Evolutionary conservation across 495 filamentous ascomycete genomes (phyloP).

Genomic region (Xylaria telfairii): DNA sequence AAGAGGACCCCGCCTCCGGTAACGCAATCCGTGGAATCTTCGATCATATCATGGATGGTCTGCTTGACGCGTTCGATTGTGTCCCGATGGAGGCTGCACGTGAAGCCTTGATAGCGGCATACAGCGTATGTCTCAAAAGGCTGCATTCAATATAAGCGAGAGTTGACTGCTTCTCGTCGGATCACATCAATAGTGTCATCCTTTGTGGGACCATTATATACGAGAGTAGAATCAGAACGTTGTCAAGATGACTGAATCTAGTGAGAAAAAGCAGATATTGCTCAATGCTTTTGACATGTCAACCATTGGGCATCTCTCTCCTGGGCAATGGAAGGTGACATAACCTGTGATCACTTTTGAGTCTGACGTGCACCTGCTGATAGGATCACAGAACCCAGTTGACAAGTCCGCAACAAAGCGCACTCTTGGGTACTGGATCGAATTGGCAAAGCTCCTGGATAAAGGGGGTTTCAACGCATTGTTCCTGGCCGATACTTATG

Average conservation of each 20-base stretch:
- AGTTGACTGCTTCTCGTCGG: background rate
- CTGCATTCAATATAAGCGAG: background rate
- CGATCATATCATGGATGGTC: background rate
- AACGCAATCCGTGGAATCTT: background rate
- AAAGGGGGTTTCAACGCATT: constrained; percentile 63
- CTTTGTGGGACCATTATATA: background rate
- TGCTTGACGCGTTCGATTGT: constrained; percentile 6
- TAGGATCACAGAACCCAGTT: constrained; percentile 52
- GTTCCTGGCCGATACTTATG: constrained; percentile 68
- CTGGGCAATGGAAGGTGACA: constrained; percentile 57
- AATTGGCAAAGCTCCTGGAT: constrained; percentile 65
- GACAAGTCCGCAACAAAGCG: constrained; percentile 64
- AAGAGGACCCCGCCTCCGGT: background rate
- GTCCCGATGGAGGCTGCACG: background rate
- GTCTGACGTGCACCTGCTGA: constrained; percentile 4
- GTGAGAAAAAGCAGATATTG: constrained; percentile 47
- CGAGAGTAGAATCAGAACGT: constrained; percentile 8
- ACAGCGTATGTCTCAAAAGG: constrained; percentile 1
- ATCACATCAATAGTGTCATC: constrained; percentile 1
- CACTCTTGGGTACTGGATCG: constrained; percentile 63
- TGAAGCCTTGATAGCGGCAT: background rate
- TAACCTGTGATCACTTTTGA: background rate
- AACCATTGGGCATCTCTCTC: constrained; percentile 49
- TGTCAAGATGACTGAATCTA: background rate
- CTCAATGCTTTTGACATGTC: constrained; percentile 57